These are phyloP conservation scores for Xylaria sp. DNA, from an alignment of 2,329 filamentous ascomycete species.

Conservation along the genomic window DNA sequence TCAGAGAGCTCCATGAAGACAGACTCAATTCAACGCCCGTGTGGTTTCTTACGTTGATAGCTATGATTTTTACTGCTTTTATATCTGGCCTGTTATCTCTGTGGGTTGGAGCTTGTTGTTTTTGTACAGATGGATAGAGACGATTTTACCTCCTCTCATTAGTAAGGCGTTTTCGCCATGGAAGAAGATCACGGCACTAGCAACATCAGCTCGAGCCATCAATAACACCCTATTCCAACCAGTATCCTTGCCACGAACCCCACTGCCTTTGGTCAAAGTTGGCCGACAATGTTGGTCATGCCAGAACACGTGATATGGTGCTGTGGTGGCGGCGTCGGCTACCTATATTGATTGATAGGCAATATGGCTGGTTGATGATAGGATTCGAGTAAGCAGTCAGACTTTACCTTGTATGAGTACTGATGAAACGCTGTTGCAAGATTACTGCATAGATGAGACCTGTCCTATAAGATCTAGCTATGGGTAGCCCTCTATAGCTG, in stretches of 20 bases:
- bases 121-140: constrained; percentile 6
- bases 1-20: background rate
- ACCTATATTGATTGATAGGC: constrained; percentile 17
- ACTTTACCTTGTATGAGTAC: constrained; percentile 43
- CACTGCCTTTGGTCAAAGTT: constrained; percentile 5
- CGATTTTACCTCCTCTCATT: constrained; percentile 8
- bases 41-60: constrained; percentile 3
- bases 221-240: constrained; percentile 19
- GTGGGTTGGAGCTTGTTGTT: constrained; percentile 10
- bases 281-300: constrained; percentile 2
- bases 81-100: constrained; percentile 13
- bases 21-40: background rate
- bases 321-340: background rate
- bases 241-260: background rate
- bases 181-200: constrained; percentile 4
- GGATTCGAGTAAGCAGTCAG: constrained; percentile 25
- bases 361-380: constrained; percentile 22
- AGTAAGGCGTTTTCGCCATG: constrained; percentile 7
- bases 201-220: constrained; percentile 7
- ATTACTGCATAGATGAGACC: constrained; percentile 36
- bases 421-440: constrained; percentile 37
- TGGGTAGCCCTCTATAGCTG: constrained; percentile 34
- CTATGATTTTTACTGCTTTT: background rate
- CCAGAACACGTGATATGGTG: constrained; percentile 3
- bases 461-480: constrained; percentile 37